Conservation (phyloP, 768 basidiomycete species). For the Termitomyces bulborhizus region DNA sequence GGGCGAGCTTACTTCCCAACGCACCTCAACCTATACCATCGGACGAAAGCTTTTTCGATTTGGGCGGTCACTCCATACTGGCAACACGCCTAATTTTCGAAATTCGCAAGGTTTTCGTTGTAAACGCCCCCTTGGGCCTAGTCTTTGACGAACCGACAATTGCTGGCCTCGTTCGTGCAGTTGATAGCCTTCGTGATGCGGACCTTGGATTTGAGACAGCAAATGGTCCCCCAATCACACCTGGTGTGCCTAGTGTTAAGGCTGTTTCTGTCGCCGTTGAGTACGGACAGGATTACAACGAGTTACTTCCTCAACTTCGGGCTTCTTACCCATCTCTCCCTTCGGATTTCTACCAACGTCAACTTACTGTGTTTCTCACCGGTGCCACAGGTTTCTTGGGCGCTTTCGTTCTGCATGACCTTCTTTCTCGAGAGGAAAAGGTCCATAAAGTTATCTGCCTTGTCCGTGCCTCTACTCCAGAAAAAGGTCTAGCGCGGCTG, state of each 20-base stretch:
- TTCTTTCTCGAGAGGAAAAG: conserved; percentile 53
- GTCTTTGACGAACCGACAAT: conserved; percentile 92
- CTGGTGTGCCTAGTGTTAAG: conserved; percentile 12
- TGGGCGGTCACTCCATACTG: conserved; percentile 97
- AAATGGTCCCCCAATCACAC: background rate
- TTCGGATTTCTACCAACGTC: conserved; percentile 42
- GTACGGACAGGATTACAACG: conserved; percentile 76
- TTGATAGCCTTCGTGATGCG: conserved; percentile 69
- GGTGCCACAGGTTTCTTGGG: conserved; percentile 97
- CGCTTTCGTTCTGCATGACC: conserved; percentile 80
- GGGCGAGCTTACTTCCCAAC: conserved; percentile 75
- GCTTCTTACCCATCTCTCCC: conserved; percentile 57
- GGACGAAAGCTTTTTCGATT: conserved; percentile 96
- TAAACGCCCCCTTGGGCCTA: conserved; percentile 86
- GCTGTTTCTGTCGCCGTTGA: conserved; percentile 35
- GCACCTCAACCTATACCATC: conserved; percentile 72
- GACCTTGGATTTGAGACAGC: conserved; percentile 57
- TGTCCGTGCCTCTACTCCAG: conserved; percentile 65
- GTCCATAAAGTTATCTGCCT: conserved; percentile 89
- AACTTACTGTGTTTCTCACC: conserved; percentile 85
- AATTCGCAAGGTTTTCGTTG: conserved; percentile 85
- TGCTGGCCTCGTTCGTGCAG: conserved; percentile 61
- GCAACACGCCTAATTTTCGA: conserved; percentile 97
- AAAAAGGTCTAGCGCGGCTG: conserved; percentile 64
- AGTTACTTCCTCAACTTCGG: conserved; percentile 51